A percentile compares a stretch with the other conserved stretches of the same genome.
Evolutionary conservation across 2,329 filamentous ascomycete genomes (phyloP).

Genomic region (Arachnomyces sp.): DNA sequence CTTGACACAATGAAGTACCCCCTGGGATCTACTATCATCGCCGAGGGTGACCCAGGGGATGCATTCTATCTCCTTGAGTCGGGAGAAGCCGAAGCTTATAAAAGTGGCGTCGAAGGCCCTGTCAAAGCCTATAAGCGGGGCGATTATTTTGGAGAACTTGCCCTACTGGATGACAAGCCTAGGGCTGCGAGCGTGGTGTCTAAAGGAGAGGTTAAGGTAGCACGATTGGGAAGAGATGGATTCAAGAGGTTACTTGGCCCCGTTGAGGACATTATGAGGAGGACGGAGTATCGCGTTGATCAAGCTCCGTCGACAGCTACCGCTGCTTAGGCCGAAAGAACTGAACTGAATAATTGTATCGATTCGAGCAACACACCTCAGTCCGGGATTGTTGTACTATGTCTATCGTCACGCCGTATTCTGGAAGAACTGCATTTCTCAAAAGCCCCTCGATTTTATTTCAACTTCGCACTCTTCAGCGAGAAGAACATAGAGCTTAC

Average conservation of each 20-base stretch:
- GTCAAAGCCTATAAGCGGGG: constrained; percentile 83
- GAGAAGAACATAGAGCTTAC: no score
- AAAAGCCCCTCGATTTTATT: no score
- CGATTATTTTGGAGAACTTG: constrained; percentile 95
- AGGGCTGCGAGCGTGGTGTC: constrained; percentile 83
- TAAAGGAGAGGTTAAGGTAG: constrained; percentile 83
- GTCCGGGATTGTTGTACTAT: neutral
- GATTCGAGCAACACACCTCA: neutral
- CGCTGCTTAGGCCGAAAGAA: constrained; percentile 17
- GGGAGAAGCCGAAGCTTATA: constrained; percentile 81
- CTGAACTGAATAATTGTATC: constrained; percentile 9
- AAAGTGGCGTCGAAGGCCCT: constrained; percentile 59
- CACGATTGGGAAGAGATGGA: constrained; percentile 82
- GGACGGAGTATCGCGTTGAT: constrained; percentile 42
- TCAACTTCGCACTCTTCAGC: no score
- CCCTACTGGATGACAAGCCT: constrained; percentile 85
- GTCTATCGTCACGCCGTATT: constrained; percentile 6
- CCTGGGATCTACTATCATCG: constrained; percentile 74
- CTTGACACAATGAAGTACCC: constrained; percentile 84
- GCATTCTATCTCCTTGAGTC: constrained; percentile 86
- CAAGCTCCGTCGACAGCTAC: constrained; percentile 12
- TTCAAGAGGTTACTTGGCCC: constrained; percentile 91
- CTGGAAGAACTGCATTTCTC: neutral
- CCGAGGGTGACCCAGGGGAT: constrained; percentile 82
- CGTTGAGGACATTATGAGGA: constrained; percentile 88